Evolutionary conservation across 768 basidiomycete species (phyloP), one percentile per base, ranked within the genome.

Genomic region (Naganishia onofrii): DNA sequence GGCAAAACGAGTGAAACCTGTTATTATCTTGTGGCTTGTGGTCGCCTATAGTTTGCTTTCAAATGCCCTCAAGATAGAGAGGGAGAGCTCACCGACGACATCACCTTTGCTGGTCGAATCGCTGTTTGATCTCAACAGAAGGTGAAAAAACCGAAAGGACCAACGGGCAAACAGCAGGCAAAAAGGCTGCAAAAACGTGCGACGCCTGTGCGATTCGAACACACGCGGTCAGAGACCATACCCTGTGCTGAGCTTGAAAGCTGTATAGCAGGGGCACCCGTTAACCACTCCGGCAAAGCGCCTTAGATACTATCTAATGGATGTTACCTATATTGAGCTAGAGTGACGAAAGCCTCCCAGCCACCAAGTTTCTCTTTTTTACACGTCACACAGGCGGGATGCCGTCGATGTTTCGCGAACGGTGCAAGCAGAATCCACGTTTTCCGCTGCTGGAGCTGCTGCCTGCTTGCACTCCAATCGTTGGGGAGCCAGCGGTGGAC

Each of bases 221-320:
- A 67, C 72, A 72, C 75, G 74, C 74, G 75, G 69, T 63, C 74
- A 74, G 66, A 74, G 72, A 70, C 71, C 75, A 76, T 74, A 69
- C 67, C 70, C 80, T 78, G 66, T 68, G 48, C 55, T 69, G 66
- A 69, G 67, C 48, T 51, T 31, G 28, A 54, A 51, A 36, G 60
- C 60, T 63, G 15, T 68, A 54, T 88, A 88, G 87, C 87, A 88
- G 88, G 87, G 86, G 85, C 87, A 87, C 86, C 87, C 87, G 87
- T 90, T 90, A 90, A 91, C 89, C 89, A 90, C 90, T 91, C 89
- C 89, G 89, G 89, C 89, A 91, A 90, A 90, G 89, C 69, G 75
- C 72, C 75, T 42, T 63, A 15, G 60, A 63, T 63, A 29, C 2
- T 42, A n/a, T n/a, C n/a, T n/a, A n/a, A n/a, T n/a, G n/a, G n/a